Percentiles rank a stretch among this genome's conserved stretches.
These are phyloP conservation scores for Tylopilus rubrobrunneus DNA, from an alignment of 768 basidiomycete species.

Conservation along the genomic window DNA sequence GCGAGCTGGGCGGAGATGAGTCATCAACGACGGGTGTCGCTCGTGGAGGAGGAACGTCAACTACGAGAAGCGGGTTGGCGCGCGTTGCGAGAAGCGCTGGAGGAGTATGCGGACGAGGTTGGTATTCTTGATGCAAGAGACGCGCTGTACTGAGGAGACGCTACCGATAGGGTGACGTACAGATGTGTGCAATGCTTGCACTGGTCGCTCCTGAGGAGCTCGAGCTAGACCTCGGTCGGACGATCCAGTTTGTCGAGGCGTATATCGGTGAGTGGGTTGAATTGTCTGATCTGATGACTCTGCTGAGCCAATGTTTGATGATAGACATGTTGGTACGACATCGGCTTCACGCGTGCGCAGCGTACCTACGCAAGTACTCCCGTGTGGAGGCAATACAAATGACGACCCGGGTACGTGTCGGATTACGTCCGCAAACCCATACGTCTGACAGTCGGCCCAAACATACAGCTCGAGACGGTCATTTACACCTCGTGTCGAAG, in stretches of 20 bases:
- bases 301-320: not conserved
- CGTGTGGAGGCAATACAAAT: constrained; percentile 47
- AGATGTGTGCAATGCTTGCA: constrained; percentile 73
- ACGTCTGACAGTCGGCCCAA: not conserved
- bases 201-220: constrained; percentile 61
- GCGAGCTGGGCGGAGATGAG: constrained; percentile 28
- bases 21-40: constrained; percentile 13
- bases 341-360: constrained; percentile 61
- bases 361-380: constrained; percentile 71
- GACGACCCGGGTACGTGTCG: constrained; percentile 46
- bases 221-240: constrained; percentile 39
- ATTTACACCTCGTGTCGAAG: constrained; percentile 67
- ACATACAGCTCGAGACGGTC: constrained; percentile 58
- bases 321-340: constrained; percentile 62
- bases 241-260: constrained; percentile 56
- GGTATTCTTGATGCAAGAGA: constrained; percentile 1
- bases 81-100: constrained; percentile 51
- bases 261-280: constrained; percentile 58
- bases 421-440: too few relatives aligned
- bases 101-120: constrained; percentile 63
- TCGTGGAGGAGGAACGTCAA: constrained; percentile 47
- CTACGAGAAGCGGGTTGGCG: constrained; percentile 55
- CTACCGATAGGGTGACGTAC: constrained; percentile 64
- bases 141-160: not conserved
- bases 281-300: not conserved